Percentiles rank a stretch among this genome's conserved stretches.
Conservation (phyloP, 2,329 filamentous ascomycete species). For the Botryosphaeria dothidea region DNA sequence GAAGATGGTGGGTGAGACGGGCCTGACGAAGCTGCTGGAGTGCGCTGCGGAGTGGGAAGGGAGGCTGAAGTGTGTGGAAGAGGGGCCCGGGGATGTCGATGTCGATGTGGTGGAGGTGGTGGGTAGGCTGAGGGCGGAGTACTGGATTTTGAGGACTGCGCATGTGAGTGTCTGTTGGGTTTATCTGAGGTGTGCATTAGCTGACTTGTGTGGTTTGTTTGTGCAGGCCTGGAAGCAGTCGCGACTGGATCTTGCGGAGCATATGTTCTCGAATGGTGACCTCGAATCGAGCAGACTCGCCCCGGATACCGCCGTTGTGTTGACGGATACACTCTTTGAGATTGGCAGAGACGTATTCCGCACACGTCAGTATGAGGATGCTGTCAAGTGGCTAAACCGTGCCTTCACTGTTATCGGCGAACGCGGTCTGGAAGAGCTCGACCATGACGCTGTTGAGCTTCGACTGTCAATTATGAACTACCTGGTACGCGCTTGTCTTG, state of each 20-base stretch:
- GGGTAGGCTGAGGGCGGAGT: conserved; percentile 58
- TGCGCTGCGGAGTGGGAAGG: conserved; percentile 58
- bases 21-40: conserved; percentile 64
- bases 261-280: conserved; percentile 67
- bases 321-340: conserved; percentile 69
- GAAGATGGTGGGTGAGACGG: conserved; percentile 56
- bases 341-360: conserved; percentile 65
- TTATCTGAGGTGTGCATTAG: neutral
- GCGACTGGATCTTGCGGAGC: conserved; percentile 73
- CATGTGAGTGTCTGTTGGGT: conserved; percentile 54
- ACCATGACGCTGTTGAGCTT: conserved; percentile 63
- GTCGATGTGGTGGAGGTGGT: conserved; percentile 28
- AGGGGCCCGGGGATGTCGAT: conserved; percentile 21
- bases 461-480: conserved; percentile 66
- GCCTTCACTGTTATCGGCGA: conserved; percentile 61
- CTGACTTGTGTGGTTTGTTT: neutral
- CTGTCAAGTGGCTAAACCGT: conserved; percentile 73
- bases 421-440: conserved; percentile 58
- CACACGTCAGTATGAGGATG: conserved; percentile 55
- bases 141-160: conserved; percentile 64
- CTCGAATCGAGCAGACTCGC: conserved; percentile 43
- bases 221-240: conserved; percentile 71
- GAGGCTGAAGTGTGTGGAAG: conserved; percentile 23
- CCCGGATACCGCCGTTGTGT: conserved; percentile 54
- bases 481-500: conserved; percentile 59